Evolutionary conservation across 495 filamentous ascomycete species (phyloP).

Genomic region (Baudoinia panamericana): DNA sequence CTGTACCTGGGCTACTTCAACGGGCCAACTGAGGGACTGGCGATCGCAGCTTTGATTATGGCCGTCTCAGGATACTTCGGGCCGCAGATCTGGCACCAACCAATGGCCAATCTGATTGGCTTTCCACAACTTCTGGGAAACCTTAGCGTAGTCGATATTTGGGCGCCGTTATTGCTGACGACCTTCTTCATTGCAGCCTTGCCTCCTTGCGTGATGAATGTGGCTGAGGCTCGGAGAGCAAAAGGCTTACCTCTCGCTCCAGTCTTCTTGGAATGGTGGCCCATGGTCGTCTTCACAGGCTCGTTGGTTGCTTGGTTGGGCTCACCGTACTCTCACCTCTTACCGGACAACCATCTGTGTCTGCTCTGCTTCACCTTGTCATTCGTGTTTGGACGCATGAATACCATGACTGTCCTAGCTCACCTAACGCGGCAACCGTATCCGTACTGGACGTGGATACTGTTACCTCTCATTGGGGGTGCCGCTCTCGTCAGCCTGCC

Average conservation of each 20-base stretch:
- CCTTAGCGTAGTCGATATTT: conserved; percentile 66
- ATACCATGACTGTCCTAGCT: conserved; percentile 96
- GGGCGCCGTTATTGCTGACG: conserved; percentile 62
- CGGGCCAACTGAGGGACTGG: conserved; percentile 83
- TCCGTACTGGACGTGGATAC: conserved; percentile 88
- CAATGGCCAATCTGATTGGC: conserved; percentile 51
- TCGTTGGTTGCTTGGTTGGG: conserved; percentile 73
- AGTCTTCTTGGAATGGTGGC: conserved; percentile 87
- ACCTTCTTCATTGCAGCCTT: conserved; percentile 72
- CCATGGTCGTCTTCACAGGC: conserved; percentile 66
- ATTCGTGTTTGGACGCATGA: conserved; percentile 98
- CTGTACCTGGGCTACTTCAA: conserved; percentile 95
- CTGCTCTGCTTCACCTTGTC: conserved; percentile 89
- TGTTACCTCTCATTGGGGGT: conserved; percentile 71
- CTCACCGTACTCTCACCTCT: conserved; percentile 67
- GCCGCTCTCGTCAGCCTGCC: conserved; percentile 76
- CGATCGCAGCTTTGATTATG: conserved; percentile 80
- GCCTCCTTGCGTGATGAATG: conserved; percentile 66
- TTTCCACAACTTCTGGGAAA: conserved; percentile 46
- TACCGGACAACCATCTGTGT: conserved; percentile 70
- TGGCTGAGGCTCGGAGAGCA: conserved; percentile 57
- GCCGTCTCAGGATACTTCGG: conserved; percentile 73
- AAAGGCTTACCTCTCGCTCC: conserved; percentile 66
- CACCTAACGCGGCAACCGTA: conserved; percentile 89
- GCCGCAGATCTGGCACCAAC: conserved; percentile 72